These are phyloP conservation scores for Isochrysis galbana DNA, from an alignment of 78 protist genomes.

Conservation along the genomic window DNA sequence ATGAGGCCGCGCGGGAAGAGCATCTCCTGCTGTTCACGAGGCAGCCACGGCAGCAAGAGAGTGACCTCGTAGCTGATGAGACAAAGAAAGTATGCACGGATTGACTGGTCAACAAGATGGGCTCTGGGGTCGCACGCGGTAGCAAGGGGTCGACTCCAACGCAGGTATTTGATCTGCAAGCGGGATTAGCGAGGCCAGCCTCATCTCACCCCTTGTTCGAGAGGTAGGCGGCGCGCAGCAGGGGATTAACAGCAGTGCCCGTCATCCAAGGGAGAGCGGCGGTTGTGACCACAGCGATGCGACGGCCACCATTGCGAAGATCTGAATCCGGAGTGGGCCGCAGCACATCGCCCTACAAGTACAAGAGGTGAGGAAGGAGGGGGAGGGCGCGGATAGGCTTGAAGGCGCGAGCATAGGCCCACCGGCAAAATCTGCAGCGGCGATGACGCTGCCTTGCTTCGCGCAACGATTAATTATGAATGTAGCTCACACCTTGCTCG, in stretches of 20 bases:
- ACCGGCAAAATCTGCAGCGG: too few relatives aligned
- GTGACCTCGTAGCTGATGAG: slow-evolving; percentile 4
- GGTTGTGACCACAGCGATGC: slow-evolving; percentile 7
- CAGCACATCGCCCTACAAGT: background rate
- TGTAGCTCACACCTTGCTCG: background rate
- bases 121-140: too few relatives aligned
- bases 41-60: slow-evolving; percentile 29
- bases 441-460: too few relatives aligned
- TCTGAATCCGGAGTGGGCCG: background rate
- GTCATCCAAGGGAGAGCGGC: slow-evolving; percentile 45
- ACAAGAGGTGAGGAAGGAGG: background rate
- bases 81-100: too few relatives aligned
- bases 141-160: too few relatives aligned
- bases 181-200: too few relatives aligned
- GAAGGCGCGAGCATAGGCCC: too few relatives aligned
- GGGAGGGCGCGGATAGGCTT: background rate
- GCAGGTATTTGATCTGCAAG: too few relatives aligned
- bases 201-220: background rate
- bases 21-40: background rate
- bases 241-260: slow-evolving; percentile 37
- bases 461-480: background rate
- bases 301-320: background rate
- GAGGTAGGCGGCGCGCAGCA: slow-evolving; percentile 31
- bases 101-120: too few relatives aligned
- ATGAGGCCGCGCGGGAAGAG: background rate